A percentile compares a stretch with the other conserved stretches of the same genome.
Conservation (phyloP, 352 stramenopile species). For the Blastocystis sp. region DNA sequence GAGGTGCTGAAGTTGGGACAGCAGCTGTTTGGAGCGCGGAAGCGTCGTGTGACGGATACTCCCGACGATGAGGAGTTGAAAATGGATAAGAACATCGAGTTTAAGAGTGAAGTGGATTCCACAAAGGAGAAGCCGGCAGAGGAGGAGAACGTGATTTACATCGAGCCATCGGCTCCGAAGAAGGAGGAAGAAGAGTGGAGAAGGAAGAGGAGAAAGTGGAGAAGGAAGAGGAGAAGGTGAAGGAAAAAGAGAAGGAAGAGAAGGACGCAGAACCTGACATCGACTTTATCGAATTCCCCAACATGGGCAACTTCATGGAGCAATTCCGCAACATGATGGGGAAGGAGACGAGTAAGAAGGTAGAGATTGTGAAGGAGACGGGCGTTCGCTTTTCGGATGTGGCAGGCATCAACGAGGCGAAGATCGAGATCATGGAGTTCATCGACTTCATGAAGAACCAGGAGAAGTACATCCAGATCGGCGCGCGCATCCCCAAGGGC, state of each 20-base stretch:
- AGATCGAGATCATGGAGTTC: conserved; percentile 98
- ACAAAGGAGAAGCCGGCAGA: not conserved
- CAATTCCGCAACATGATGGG: conserved; percentile 63
- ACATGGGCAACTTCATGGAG: conserved; percentile 36
- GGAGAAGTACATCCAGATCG: conserved; percentile 67
- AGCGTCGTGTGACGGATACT: conserved; percentile 24
- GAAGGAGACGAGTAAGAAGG: conserved; percentile 20
- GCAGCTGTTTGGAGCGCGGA: conserved; percentile 19
- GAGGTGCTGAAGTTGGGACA: conserved; percentile 56
- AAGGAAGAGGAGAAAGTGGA: not conserved
- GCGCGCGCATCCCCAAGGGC: conserved; percentile 72
- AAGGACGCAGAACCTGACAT: not conserved
- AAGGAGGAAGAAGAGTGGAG: not conserved
- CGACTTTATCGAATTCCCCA: conserved; percentile 8
- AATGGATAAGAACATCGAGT: conserved; percentile 39
- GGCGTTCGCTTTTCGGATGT: conserved; percentile 93
- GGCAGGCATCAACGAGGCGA: conserved; percentile 92
- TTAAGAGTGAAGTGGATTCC: not conserved
- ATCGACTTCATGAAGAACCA: conserved; percentile 94
- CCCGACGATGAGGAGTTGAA: not conserved
- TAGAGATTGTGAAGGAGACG: conserved; percentile 57
- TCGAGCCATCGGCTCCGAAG: not conserved
- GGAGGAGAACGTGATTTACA: not conserved
- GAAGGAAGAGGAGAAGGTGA: not conserved
- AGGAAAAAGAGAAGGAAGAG: not conserved